Conservation (phyloP, 306 rosid genomes). For the Arachis stenosperma region DNA sequence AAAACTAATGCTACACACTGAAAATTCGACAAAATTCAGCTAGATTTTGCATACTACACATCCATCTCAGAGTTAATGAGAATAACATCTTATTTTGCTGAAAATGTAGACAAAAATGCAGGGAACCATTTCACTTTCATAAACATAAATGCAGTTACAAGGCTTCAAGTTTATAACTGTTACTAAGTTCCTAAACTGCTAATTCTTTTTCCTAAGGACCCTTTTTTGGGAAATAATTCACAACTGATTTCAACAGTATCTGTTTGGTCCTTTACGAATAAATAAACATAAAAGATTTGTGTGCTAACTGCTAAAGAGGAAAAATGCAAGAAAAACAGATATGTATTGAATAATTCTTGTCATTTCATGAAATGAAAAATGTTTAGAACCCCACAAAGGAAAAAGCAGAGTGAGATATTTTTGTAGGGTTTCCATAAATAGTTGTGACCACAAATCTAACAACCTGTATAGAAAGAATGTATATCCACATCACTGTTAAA, state of each 20-base stretch:
- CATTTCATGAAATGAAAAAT: not conserved
- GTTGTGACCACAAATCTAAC: constrained; percentile 37
- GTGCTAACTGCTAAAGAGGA: not conserved
- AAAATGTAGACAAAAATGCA: not conserved
- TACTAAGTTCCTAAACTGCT: not conserved
- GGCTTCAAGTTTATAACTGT: constrained; percentile 13
- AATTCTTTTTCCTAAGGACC: no score
- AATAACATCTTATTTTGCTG: not conserved
- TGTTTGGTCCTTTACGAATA: not conserved
- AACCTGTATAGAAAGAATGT: constrained; percentile 18
- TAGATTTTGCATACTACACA: constrained; percentile 6
- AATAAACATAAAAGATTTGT: not conserved
- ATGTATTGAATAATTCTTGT: not conserved
- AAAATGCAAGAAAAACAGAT: not conserved
- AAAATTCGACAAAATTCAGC: not conserved
- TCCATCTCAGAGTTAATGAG: not conserved
- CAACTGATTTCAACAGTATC: not conserved
- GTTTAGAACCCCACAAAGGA: not conserved
- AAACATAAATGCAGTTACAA: constrained; percentile 1
- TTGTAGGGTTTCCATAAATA: constrained; percentile 35
- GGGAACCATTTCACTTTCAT: constrained; percentile 6
- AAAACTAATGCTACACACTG: not conserved
- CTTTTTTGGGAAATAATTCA: not conserved
- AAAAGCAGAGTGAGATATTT: not conserved
- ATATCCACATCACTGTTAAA: constrained; percentile 28